Base-by-base conservation (phyloP, 768 basidiomycete genomes). In the Lentinula guzmanii region DNA sequence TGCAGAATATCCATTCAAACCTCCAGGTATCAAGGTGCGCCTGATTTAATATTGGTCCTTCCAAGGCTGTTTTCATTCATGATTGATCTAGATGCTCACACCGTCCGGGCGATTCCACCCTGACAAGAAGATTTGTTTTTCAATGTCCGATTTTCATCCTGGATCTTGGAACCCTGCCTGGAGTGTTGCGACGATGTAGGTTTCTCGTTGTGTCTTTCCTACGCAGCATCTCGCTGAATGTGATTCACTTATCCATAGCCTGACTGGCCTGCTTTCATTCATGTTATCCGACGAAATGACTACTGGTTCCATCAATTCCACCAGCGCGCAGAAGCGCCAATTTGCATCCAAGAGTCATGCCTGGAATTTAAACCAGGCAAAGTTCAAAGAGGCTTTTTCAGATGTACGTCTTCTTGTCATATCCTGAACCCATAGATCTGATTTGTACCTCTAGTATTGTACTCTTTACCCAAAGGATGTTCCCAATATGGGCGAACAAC, bases 251-350 rank as follows among this genome's bases (percentile, higher is more conserved):
- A 60, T 50, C 13, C 62, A 50, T 67, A 96, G 94, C 74, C 81
- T 96, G 66, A 98, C 95, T 5, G 97, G 97, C 18, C 80, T 98
- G 18, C 76, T 96, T 52, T 93, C 91, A 4, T 97, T 97, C 77
- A 96, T 96, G 95, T 79, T 95, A 53, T 87, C 91, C 0, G 93
- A 97, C 66, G 95, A 97, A 74, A 94, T 98, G 83, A 98, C 97
- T 0, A 97, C 96, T 0, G 96, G 96, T 9, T 93, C 91, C 1
- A 86, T 95, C 34, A 91, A 84, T 6, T 88, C 91, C 1, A 83
- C 86, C 13, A 89, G 90, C 45, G 76, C 80, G 5, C 90, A 98
- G 68, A 96, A 94, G 75, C 84, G 83, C 41, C 71, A 76, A 0
- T 87, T 93, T 63, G 95, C 96, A 0, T 74, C 77, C 5, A 81